phyloP scores from a whole-genome alignment of 192 early-diverging fungal species.

The Dissophora globulifera region DNA sequence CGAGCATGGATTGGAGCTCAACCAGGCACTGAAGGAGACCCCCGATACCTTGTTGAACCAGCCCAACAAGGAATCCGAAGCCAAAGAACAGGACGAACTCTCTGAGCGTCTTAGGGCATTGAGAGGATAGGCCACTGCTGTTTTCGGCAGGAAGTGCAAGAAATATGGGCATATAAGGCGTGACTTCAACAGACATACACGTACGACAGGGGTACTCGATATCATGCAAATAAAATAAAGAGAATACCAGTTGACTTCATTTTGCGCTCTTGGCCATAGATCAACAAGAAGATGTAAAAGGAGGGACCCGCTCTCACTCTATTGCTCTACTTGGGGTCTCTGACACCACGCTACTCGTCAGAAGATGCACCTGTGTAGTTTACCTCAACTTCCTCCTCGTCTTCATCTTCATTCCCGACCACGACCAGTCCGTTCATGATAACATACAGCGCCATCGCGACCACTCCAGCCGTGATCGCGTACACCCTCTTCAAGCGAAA shows the following conservation, averaged over 20 bases:
- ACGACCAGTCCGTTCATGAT: constrained; percentile 71
- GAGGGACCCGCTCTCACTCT: too few species aligned
- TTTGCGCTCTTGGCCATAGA: too few species aligned
- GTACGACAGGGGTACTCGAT: too few species aligned
- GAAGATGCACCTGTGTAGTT: too few species aligned
- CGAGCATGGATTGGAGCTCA: constrained; percentile 92
- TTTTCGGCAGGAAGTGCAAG: background rate
- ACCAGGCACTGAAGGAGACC: constrained; percentile 69
- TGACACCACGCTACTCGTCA: too few species aligned
- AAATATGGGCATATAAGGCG: too few species aligned
- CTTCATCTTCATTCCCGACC: constrained; percentile 61
- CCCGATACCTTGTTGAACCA: constrained; percentile 59
- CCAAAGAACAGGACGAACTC: constrained; percentile 57
- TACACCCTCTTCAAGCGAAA: constrained; percentile 66
- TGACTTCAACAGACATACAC: too few species aligned
- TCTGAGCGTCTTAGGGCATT: constrained; percentile 58
- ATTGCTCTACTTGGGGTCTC: too few species aligned
- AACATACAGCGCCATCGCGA: constrained; percentile 62
- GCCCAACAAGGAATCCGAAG: constrained; percentile 56
- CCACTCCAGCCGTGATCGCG: constrained; percentile 59
- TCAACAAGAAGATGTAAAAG: too few species aligned
- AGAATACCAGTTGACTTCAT: too few species aligned
- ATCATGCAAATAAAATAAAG: too few species aligned
- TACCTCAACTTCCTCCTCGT: constrained; percentile 36
- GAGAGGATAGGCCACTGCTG: constrained; percentile 57